Conservation (phyloP, 495 filamentous ascomycete genomes). For the Cercophora samala region DNA sequence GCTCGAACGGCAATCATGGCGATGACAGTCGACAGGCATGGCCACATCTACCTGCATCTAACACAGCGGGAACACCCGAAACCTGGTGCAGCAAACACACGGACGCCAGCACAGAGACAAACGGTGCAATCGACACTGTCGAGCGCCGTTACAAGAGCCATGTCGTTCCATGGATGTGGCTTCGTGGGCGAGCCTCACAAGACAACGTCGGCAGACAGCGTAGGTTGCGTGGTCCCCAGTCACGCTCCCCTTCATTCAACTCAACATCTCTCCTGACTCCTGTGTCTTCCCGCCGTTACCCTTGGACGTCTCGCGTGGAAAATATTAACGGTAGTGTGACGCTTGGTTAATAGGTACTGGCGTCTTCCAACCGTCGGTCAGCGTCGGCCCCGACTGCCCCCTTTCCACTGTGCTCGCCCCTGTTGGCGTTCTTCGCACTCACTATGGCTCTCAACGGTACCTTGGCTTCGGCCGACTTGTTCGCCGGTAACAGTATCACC, state of each 20-base stretch:
- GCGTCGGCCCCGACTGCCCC: conserved; percentile 3
- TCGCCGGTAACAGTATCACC: conserved; percentile 1
- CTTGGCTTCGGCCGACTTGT: neutral
- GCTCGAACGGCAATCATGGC: neutral
- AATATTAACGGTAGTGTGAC: conserved; percentile 8
- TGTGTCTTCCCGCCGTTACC: neutral
- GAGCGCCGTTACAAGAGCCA: neutral
- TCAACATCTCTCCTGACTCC: neutral
- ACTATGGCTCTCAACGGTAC: neutral
- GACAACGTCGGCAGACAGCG: neutral
- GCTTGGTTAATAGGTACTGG: neutral
- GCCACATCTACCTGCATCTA: neutral
- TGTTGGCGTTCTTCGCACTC: conserved; percentile 9
- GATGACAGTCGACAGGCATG: neutral
- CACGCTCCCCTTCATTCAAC: neutral
- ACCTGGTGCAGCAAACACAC: neutral
- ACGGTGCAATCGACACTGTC: neutral
- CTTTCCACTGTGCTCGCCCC: neutral
- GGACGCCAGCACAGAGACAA: neutral
- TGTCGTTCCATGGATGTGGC: neutral
- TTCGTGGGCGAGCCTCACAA: neutral
- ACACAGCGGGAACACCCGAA: neutral
- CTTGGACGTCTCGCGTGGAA: neutral
- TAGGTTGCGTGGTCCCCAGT: neutral
- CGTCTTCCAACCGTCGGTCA: neutral